These are phyloP conservation scores for Neophaeococcomyces mojaviensis DNA, from an alignment of 2,329 filamentous ascomycete species.

Conservation along the genomic window DNA sequence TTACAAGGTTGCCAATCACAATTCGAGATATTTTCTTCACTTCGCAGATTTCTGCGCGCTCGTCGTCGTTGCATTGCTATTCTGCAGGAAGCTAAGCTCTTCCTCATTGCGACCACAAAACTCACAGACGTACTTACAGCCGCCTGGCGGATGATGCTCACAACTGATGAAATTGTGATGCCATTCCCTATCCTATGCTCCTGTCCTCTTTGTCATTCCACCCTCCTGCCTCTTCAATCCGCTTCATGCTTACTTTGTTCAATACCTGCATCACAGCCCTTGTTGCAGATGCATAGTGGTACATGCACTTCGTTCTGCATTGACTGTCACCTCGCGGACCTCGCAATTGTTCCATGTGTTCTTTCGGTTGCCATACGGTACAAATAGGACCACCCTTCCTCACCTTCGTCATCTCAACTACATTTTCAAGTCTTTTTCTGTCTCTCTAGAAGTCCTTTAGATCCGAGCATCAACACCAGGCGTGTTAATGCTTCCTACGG, in stretches of 20 bases:
- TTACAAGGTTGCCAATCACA: constrained; percentile 3
- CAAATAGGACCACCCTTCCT: not conserved
- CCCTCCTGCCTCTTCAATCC: constrained; percentile 2
- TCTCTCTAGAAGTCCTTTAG: not conserved
- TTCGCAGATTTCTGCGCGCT: not conserved
- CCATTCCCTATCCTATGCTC: constrained; percentile 7
- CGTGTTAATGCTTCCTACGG: constrained; percentile 1
- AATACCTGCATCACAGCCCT: constrained; percentile 3
- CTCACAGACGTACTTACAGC: constrained; percentile 4
- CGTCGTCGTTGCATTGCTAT: not conserved
- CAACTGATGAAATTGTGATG: constrained; percentile 3
- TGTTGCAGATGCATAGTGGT: constrained; percentile 8
- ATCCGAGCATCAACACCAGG: not conserved
- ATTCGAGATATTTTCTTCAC: not conserved
- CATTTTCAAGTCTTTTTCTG: not conserved
- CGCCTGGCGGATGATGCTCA: constrained; percentile 6
- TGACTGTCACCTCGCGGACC: not conserved
- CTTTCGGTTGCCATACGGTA: not conserved
- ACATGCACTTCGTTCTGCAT: constrained; percentile 6
- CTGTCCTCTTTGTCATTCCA: not conserved
- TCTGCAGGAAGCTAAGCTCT: constrained; percentile 3
- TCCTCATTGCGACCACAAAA: constrained; percentile 1
- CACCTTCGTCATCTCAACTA: not conserved
- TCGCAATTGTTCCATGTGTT: not conserved
- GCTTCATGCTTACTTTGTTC: not conserved